Percentiles rank a stretch among this genome's conserved stretches.
Evolutionary conservation across 2,329 filamentous ascomycete genomes (phyloP).

Genomic region (Neoascochyta sp.): DNA sequence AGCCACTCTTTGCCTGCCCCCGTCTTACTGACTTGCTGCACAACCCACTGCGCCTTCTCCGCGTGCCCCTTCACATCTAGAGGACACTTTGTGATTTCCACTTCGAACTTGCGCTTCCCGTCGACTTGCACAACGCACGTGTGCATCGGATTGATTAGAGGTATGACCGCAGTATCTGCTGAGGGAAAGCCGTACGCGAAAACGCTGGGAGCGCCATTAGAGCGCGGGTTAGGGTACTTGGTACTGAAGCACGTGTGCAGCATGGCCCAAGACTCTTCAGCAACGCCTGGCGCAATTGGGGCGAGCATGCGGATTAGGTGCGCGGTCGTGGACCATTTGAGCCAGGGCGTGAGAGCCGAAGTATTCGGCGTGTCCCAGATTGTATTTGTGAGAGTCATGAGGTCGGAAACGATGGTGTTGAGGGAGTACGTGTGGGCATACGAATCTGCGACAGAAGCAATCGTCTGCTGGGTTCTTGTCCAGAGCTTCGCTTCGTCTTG

Average conservation of each 20-base stretch:
- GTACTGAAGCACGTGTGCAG: slow-evolving; percentile 44
- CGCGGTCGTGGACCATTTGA: slow-evolving; percentile 52
- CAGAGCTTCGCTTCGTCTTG: slow-evolving; percentile 50
- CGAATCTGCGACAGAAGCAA: slow-evolving; percentile 63
- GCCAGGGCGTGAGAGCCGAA: slow-evolving; percentile 38
- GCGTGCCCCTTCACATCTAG: slow-evolving; percentile 25
- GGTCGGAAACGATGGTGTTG: slow-evolving; percentile 78
- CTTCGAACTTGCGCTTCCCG: slow-evolving; percentile 68
- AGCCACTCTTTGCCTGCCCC: slow-evolving; percentile 57
- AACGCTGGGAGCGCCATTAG: slow-evolving; percentile 29
- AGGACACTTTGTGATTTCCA: slow-evolving; percentile 58
- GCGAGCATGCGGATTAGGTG: slow-evolving; percentile 68
- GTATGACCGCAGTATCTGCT: slow-evolving; percentile 47
- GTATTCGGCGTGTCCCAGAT: slow-evolving; percentile 26
- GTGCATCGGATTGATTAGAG: slow-evolving; percentile 51
- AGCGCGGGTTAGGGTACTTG: slow-evolving; percentile 1
- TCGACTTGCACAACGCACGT: slow-evolving; percentile 72
- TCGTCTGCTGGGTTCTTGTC: slow-evolving; percentile 64
- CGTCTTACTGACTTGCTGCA: slow-evolving; percentile 58
- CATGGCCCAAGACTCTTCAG: slow-evolving; percentile 74
- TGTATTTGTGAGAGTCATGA: slow-evolving; percentile 76
- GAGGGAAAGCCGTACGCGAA: slow-evolving; percentile 57
- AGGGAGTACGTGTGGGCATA: slow-evolving; percentile 70
- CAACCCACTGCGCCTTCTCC: slow-evolving; percentile 51
- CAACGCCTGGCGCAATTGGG: slow-evolving; percentile 74